Conservation (phyloP, 257 asterid genomes). For the Gentiana dahurica region DNA sequence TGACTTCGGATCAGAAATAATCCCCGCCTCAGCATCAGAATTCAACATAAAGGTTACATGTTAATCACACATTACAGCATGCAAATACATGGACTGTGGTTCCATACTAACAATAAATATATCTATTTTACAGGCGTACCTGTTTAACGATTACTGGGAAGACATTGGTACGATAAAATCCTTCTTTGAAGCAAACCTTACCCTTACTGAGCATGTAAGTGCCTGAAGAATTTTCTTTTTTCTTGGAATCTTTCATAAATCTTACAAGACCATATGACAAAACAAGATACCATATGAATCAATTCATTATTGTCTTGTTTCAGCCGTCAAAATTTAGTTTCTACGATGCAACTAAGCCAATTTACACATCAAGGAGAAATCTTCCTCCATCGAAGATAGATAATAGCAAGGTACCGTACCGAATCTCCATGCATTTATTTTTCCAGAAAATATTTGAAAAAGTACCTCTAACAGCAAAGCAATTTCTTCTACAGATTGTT, state of each 20-base stretch:
- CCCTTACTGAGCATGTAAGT: slow-evolving; percentile 96
- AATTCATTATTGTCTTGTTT: slow-evolving; percentile 12
- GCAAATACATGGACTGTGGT: not conserved
- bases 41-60: slow-evolving; percentile 43
- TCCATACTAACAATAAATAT: not conserved
- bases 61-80: too few relatives aligned
- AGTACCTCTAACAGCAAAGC: slow-evolving; percentile 6
- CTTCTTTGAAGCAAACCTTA: slow-evolving; percentile 93
- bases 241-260: not conserved
- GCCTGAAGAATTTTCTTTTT: not conserved
- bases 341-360: slow-evolving; percentile 88
- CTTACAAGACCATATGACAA: too few relatives aligned
- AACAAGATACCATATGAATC: too few relatives aligned
- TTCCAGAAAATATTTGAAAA: not conserved
- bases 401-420: slow-evolving; percentile 60
- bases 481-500: slow-evolving; percentile 52
- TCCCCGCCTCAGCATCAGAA: slow-evolving; percentile 90
- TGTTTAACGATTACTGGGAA: slow-evolving; percentile 96
- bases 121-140: slow-evolving; percentile 56
- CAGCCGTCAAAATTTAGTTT: slow-evolving; percentile 96
- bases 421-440: not conserved
- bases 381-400: slow-evolving; percentile 91
- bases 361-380: slow-evolving; percentile 89
- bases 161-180: slow-evolving; percentile 95
- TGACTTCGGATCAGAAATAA: slow-evolving; percentile 94